Evolutionary conservation across 345 rosid genomes (phyloP), one percentile per base, ranked within the genome.

Genomic region (Aquilaria yunnanensis): DNA sequence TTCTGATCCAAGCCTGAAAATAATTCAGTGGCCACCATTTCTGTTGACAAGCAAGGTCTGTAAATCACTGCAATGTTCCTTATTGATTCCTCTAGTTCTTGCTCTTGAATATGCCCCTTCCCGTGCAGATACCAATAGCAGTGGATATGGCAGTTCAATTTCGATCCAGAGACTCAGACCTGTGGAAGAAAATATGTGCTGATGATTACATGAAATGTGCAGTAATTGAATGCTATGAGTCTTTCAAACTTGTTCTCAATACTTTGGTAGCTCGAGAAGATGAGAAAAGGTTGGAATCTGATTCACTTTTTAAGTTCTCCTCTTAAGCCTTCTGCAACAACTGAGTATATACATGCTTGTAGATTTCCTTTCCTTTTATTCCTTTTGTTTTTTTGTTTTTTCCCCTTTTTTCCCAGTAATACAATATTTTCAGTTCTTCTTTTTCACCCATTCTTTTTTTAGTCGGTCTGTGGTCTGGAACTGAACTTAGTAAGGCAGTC

Each of bases 171-270:
- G 99, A 90, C 65, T 66, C 95, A 77, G 93, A 85, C 75, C 96
- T 94, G 29, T 94, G 99, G 97, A 90, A 82, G 80, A 95, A 95
- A 58, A 88, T 93, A 68, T 88, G 95, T 62, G 89, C 88, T 5
- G 99, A 93, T 71, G 97, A 93, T 57, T 93, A 88, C 77, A 86
- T 93, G 99, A 90, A 93, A 76, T 93, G 97, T 79, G 96, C 97
- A 59, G 97, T 93, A 54, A 86, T 88, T 56, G 99, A 94, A 78
- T 90, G 99, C 81, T 94, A 94, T 32, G 97, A 88, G 70, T 88
- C 99, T 58, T 79, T 94, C 64, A 94, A 94, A 72, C 84, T 79
- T 78, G 81, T 90, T 57, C 73, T 94, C 67, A 81, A 83, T 49
- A 75, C 83, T 69, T 75, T 90, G 79, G 89, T 94, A 8, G 79